Percentiles rank a stretch among this genome's conserved stretches.
phyloP scores from a whole-genome alignment of 106 monocot species.

The Hemerocallis citrina region DNA sequence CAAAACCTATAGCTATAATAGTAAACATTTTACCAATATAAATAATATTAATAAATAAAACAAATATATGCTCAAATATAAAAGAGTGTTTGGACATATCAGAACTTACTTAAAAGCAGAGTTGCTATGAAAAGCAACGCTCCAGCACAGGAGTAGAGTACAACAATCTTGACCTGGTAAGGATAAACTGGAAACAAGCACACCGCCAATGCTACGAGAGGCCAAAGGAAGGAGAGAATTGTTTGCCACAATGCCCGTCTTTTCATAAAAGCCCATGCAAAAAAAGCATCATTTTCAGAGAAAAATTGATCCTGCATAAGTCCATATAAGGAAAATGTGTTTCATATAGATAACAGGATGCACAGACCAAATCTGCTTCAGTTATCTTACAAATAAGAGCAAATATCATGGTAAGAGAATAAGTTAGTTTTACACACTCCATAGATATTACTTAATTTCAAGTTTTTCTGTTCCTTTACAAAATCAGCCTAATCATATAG shows the following conservation, averaged over 20 bases:
- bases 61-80: background rate
- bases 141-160: constrained; percentile 93
- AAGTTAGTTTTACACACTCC: constrained; percentile 1
- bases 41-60: too few relatives aligned
- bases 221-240: constrained; percentile 96
- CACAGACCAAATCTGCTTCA: background rate
- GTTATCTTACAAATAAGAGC: background rate
- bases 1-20: too few relatives aligned
- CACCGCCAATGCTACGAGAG: constrained; percentile 79
- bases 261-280: constrained; percentile 98
- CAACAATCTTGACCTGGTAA: constrained; percentile 95
- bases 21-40: background rate
- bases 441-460: too few relatives aligned
- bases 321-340: background rate
- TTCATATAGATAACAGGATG: background rate
- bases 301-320: constrained; percentile 80
- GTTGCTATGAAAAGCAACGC: constrained; percentile 69
- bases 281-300: constrained; percentile 89
- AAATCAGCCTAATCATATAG: too few relatives aligned
- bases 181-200: constrained; percentile 98
- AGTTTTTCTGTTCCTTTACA: too few relatives aligned
- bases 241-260: constrained; percentile 82
- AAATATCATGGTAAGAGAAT: background rate
- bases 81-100: background rate
- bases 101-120: constrained; percentile 66